These are phyloP conservation scores for Botryotinia narcissicola DNA, from an alignment of 2,329 filamentous ascomycete genomes.

Conservation along the genomic window DNA sequence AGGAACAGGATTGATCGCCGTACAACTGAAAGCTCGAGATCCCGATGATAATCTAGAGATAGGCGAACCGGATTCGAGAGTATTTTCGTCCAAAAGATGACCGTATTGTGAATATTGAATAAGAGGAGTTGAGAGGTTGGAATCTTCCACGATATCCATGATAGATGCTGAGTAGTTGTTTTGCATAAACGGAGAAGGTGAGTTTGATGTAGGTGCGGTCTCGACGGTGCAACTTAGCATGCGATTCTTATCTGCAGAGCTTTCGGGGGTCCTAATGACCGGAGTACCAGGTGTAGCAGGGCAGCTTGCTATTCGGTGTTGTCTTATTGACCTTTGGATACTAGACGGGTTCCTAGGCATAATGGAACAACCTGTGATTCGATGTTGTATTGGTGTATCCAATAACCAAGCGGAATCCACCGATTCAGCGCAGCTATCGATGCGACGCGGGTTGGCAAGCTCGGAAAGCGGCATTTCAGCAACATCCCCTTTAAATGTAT, in stretches of 20 bases:
- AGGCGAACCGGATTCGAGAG: not conserved
- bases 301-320: constrained; percentile 10
- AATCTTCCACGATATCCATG: not conserved
- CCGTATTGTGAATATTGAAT: not conserved
- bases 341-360: not conserved
- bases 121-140: not conserved
- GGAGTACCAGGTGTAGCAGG: not conserved
- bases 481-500: not conserved
- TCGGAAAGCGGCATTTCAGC: not conserved
- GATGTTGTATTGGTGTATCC: constrained; percentile 8
- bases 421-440: not conserved
- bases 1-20: not conserved
- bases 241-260: not conserved
- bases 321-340: not conserved
- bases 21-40: constrained; percentile 1
- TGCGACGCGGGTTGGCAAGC: not conserved
- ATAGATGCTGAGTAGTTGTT: not conserved
- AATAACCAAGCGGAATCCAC: not conserved
- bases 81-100: not conserved
- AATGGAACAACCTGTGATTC: constrained; percentile 8
- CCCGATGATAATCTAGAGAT: not conserved
- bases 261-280: not conserved
- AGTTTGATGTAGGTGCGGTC: not conserved
- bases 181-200: not conserved
- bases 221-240: constrained; percentile 6